A percentile compares a stretch with the other conserved stretches of the same genome.
These are phyloP conservation scores for Laburnicola sp. DNA, from an alignment of 2,329 filamentous ascomycete species.

Conservation along the genomic window DNA sequence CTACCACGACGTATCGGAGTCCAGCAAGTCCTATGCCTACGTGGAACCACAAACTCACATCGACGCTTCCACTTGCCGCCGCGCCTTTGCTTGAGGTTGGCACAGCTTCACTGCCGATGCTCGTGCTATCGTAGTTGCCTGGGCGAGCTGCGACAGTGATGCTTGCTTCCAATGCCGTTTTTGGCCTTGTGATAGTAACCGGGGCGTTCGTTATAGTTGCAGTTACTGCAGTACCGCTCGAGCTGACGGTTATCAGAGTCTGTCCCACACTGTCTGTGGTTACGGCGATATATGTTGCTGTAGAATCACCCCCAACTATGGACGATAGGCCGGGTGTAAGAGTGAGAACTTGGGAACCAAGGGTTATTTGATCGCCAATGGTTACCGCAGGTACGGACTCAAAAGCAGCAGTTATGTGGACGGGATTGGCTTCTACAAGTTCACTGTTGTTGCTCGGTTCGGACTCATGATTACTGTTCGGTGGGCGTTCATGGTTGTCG, in stretches of 20 bases:
- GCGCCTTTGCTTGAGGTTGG: conserved; percentile 18
- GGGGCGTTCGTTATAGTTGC: conserved; percentile 28
- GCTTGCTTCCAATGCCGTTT: conserved; percentile 26
- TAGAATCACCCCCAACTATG: conserved; percentile 22
- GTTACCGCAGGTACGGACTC: conserved; percentile 7
- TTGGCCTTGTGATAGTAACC: conserved; percentile 22
- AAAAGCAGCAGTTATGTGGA: neutral
- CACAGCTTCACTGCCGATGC: neutral
- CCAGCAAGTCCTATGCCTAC: conserved; percentile 13
- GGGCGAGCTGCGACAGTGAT: conserved; percentile 18
- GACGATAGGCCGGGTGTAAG: conserved; percentile 36
- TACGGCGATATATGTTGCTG: conserved; percentile 28
- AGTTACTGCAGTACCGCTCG: conserved; percentile 31
- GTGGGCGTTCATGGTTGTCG: too few species aligned
- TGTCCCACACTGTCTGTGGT: conserved; percentile 28
- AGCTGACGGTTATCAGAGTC: conserved; percentile 31
- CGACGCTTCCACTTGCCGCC: conserved; percentile 1
- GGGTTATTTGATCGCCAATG: conserved; percentile 16
- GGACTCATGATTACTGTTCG: neutral
- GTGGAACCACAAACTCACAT: conserved; percentile 13
- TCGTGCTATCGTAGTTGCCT: neutral
- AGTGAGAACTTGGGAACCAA: conserved; percentile 24
- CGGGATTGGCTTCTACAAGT: neutral
- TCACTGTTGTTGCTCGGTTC: neutral
- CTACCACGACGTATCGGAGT: neutral